Evolutionary conservation across 495 filamentous ascomycete genomes (phyloP).

Genomic region (Recurvomyces mirabilis): DNA sequence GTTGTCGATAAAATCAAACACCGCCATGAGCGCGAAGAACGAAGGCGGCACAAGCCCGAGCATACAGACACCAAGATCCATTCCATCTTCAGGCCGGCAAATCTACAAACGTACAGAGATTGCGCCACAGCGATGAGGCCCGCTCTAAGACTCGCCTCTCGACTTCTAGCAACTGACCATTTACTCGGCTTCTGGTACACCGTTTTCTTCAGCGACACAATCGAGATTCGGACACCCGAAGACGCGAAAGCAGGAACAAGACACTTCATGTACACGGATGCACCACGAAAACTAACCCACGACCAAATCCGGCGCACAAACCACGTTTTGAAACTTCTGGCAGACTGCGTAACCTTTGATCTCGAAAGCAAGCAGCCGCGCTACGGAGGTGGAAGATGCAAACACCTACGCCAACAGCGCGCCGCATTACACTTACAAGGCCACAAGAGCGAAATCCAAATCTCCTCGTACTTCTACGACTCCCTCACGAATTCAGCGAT

Average conservation of each 20-base stretch:
- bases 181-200: constrained; percentile 2
- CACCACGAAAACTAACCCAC: not conserved
- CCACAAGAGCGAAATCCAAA: not conserved
- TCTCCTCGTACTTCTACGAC: constrained; percentile 4
- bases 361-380: not conserved
- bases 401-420: not conserved
- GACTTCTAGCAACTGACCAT: not conserved
- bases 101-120: not conserved
- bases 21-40: not conserved
- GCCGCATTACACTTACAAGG: not conserved
- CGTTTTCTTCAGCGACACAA: not conserved
- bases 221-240: not conserved
- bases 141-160: not conserved
- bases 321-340: not conserved
- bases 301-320: not conserved
- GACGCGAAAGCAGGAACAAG: not conserved
- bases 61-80: not conserved
- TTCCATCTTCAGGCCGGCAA: not conserved
- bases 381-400: not conserved
- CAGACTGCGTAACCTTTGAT: not conserved
- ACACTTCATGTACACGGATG: not conserved
- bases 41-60: not conserved
- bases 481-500: not conserved
- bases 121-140: not conserved
- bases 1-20: not conserved